phyloP scores from a whole-genome alignment of 1,284 basidiomycete genomes.

The Ustilago hordei region DNA sequence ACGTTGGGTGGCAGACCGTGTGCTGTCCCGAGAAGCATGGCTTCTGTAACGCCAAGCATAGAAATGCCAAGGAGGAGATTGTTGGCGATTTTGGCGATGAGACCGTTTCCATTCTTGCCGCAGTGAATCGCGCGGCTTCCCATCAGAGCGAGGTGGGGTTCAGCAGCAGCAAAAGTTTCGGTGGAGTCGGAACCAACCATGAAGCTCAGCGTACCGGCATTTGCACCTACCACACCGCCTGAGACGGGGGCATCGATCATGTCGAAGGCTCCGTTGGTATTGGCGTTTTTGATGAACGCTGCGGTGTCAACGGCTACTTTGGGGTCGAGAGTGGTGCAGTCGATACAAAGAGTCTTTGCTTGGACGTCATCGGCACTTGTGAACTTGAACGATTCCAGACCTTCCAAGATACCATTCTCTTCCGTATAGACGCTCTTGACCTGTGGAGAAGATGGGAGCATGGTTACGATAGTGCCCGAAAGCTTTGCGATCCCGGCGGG shows the following conservation, averaged over 20 bases:
- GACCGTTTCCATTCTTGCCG: conserved; percentile 78
- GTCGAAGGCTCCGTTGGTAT: conserved; percentile 51
- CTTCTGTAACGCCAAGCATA: conserved; percentile 63
- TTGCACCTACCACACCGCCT: conserved; percentile 88
- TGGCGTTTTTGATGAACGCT: conserved; percentile 73
- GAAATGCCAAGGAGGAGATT: conserved; percentile 63
- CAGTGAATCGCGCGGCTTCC: conserved; percentile 85
- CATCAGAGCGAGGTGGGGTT: conserved; percentile 76
- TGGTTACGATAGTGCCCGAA: conserved; percentile 80
- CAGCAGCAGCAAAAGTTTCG: conserved; percentile 74
- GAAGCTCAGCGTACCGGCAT: conserved; percentile 82
- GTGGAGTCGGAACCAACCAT: conserved; percentile 81
- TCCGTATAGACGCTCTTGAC: conserved; percentile 79
- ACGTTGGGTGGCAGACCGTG: conserved; percentile 57
- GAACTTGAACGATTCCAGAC: conserved; percentile 31
- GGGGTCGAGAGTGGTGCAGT: conserved; percentile 88
- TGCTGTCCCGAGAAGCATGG: conserved; percentile 62
- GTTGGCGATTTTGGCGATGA: conserved; percentile 67
- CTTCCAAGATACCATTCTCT: conserved; percentile 70
- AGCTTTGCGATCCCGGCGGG: conserved; percentile 70
- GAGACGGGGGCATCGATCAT: conserved; percentile 93
- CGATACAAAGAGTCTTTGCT: conserved; percentile 78
- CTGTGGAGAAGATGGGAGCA: conserved; percentile 87
- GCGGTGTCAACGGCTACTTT: conserved; percentile 78
- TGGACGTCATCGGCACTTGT: conserved; percentile 18